Evolutionary conservation across 2,329 filamentous ascomycete species (phyloP).

Genomic region (Ascochyta pisi): DNA sequence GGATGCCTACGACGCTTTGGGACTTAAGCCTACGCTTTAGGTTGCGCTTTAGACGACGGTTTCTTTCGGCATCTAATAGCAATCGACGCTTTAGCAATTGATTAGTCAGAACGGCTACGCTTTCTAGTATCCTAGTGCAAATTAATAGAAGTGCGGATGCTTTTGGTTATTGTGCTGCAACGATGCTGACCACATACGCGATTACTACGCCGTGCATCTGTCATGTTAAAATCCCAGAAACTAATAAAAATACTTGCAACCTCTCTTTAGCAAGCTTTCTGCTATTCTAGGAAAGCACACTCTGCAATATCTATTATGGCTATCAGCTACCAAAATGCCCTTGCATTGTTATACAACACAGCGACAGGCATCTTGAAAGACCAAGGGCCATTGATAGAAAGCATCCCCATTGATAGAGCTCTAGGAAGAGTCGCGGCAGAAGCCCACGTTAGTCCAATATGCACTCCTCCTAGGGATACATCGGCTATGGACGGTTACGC

Average conservation of each 20-base stretch:
- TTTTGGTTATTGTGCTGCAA: constrained; percentile 4
- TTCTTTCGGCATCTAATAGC: background rate
- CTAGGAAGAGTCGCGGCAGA: constrained; percentile 13
- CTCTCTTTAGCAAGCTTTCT: background rate
- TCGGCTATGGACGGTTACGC: constrained; percentile 19
- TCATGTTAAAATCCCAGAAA: background rate
- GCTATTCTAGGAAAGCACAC: background rate
- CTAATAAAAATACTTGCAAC: background rate
- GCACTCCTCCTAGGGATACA: constrained; percentile 16
- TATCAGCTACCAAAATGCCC: constrained; percentile 5
- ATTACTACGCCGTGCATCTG: background rate
- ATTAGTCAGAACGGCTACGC: background rate
- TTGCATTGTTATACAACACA: background rate
- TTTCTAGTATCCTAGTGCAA: background rate
- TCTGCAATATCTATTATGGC: background rate
- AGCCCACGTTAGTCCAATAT: constrained; percentile 7
- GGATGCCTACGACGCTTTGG: background rate
- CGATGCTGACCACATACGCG: background rate
- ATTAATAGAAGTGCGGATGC: background rate
- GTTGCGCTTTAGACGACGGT: background rate
- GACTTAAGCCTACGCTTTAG: background rate
- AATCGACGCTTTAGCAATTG: background rate
- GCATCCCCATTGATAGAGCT: constrained; percentile 3
- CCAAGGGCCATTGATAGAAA: background rate
- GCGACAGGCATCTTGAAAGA: background rate